phyloP scores from a whole-genome alignment of 257 asterid species.

The Solanum chiquidenum region DNA sequence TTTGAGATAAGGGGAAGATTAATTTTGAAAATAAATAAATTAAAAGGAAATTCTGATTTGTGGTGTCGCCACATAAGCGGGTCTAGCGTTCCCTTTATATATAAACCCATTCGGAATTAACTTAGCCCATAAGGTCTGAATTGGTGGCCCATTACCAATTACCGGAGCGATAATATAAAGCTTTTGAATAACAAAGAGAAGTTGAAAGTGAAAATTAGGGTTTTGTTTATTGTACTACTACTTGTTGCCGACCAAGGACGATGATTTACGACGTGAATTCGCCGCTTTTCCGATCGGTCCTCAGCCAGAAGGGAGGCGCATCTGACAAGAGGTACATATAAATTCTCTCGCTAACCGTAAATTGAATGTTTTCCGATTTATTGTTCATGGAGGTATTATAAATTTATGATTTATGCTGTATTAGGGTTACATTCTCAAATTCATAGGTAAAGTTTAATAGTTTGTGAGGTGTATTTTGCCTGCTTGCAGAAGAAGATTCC shows the following conservation, averaged over 20 bases:
- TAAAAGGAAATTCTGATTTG: too few species aligned
- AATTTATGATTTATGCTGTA: background rate
- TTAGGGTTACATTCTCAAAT: background rate
- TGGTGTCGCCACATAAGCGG: too few species aligned
- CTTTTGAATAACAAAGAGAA: background rate
- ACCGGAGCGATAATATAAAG: background rate
- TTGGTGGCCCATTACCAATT: background rate
- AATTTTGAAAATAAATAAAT: too few species aligned
- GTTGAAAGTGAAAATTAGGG: background rate
- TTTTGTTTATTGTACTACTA: background rate
- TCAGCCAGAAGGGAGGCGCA: constrained; percentile 35
- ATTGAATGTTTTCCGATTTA: background rate
- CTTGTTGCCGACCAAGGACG: background rate
- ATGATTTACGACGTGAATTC: constrained; percentile 41
- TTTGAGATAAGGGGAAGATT: too few species aligned
- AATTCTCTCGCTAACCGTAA: background rate
- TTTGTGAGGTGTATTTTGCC: background rate
- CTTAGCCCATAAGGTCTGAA: background rate
- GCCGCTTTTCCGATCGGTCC: constrained; percentile 40
- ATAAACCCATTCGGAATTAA: background rate
- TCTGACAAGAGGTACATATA: constrained; percentile 23
- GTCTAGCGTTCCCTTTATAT: too few species aligned
- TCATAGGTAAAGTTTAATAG: background rate
- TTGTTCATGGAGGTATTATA: too few species aligned
- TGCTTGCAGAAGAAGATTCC: background rate